Evolutionary conservation across 2,329 filamentous ascomycete genomes (phyloP).

Genomic region (Lecanicillium sp.): DNA sequence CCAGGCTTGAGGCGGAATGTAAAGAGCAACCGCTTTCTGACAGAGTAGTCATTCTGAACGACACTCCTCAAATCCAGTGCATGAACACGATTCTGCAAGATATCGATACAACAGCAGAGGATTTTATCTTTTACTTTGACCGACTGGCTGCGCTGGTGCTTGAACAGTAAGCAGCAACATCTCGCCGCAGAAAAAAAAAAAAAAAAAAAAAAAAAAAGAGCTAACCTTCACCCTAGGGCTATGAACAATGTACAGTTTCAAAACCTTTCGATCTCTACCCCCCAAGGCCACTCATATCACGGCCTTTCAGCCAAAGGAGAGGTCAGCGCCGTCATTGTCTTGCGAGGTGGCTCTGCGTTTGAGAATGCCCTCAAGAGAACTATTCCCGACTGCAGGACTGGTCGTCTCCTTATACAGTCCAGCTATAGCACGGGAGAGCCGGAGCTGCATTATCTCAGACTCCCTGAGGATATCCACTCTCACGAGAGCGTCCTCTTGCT

Average conservation of each 20-base stretch:
- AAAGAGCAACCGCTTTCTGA: constrained; percentile 64
- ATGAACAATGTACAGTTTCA: constrained; percentile 69
- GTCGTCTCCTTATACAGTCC: constrained; percentile 84
- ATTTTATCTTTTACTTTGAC: constrained; percentile 98
- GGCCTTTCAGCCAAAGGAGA: constrained; percentile 65
- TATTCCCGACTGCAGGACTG: constrained; percentile 85
- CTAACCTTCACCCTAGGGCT: constrained; percentile 42
- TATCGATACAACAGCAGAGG: constrained; percentile 68
- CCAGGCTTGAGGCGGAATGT: constrained; percentile 63
- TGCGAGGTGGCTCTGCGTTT: constrained; percentile 81
- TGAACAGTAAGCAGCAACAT: constrained; percentile 57
- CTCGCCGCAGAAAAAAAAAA: too few species aligned
- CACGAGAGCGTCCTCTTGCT: constrained; percentile 80
- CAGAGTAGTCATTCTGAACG: constrained; percentile 64
- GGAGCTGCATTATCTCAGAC: constrained; percentile 80
- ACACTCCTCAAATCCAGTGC: constrained; percentile 71
- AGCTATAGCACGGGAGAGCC: constrained; percentile 80
- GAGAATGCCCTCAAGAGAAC: constrained; percentile 83
- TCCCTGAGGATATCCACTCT: constrained; percentile 63
- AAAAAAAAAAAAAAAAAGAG: too few species aligned
- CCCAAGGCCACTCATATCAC: constrained; percentile 58
- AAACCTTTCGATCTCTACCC: constrained; percentile 57
- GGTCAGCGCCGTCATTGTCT: constrained; percentile 77
- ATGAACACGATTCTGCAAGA: constrained; percentile 90
- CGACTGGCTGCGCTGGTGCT: constrained; percentile 76